Percentiles rank a stretch among this genome's conserved stretches.
Conservation (phyloP, 345 rosid genomes). For the Melastoma malabathricum region DNA sequence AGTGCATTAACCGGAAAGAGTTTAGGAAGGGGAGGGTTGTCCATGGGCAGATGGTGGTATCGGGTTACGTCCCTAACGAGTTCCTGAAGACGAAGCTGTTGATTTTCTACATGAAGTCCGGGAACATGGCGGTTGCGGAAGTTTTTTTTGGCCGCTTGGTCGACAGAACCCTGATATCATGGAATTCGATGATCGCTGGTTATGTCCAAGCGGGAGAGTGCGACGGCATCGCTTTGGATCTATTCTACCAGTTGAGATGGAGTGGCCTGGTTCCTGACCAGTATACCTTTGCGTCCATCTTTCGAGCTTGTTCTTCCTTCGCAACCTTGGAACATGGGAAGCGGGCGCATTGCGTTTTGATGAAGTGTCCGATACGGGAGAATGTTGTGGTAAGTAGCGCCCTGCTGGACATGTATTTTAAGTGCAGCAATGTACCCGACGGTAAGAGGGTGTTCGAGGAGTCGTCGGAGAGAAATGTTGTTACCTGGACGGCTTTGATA, state of each 20-base stretch:
- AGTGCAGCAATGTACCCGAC: slow-evolving; percentile 46
- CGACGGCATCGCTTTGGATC: slow-evolving; percentile 19
- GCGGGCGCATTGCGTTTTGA: slow-evolving; percentile 43
- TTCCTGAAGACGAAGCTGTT: slow-evolving; percentile 46
- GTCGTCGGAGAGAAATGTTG: slow-evolving; percentile 27
- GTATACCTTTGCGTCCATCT: slow-evolving; percentile 61
- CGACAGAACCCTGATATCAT: slow-evolving; percentile 22
- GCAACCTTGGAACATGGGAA: slow-evolving; percentile 52
- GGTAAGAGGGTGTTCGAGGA: slow-evolving; percentile 33
- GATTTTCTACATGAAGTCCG: slow-evolving; percentile 43
- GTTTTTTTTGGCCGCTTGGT: slow-evolving; percentile 22
- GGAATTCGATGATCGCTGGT: slow-evolving; percentile 53
- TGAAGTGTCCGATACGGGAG: slow-evolving; percentile 27
- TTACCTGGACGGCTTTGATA: slow-evolving; percentile 63
- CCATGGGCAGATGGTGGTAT: slow-evolving; percentile 57
- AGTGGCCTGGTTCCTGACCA: slow-evolving; percentile 35
- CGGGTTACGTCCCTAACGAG: slow-evolving; percentile 31
- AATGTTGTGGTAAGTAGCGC: slow-evolving; percentile 53
- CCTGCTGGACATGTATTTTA: slow-evolving; percentile 65
- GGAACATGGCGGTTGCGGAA: slow-evolving; percentile 32
- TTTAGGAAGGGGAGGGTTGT: slow-evolving; percentile 35
- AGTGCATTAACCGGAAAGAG: slow-evolving; percentile 40
- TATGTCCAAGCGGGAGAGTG: slow-evolving; percentile 42
- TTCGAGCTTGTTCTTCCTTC: slow-evolving; percentile 46
- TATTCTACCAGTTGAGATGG: slow-evolving; percentile 40